Evolutionary conservation across 805 yeast species (phyloP).

Genomic region (Ogataea wickerhamii): DNA sequence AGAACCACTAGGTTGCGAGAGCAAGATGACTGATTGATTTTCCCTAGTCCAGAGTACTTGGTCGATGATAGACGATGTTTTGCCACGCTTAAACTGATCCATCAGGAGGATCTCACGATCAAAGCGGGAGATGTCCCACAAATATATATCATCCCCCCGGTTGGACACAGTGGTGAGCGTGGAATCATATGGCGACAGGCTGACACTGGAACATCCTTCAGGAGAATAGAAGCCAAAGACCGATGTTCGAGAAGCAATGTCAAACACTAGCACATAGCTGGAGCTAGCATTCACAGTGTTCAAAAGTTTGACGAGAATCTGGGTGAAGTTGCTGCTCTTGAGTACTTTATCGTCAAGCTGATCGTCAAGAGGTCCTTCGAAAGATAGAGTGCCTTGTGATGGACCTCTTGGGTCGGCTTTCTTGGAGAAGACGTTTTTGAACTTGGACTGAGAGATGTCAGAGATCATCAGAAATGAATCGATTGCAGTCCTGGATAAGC

Average conservation of each 20-base stretch:
- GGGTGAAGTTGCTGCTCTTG: constrained; percentile 21
- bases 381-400: neutral
- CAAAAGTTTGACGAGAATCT: constrained; percentile 26
- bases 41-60: constrained; percentile 52
- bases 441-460: constrained; percentile 44
- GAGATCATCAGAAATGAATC: constrained; percentile 39
- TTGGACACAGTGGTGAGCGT: constrained; percentile 49
- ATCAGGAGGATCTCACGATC: constrained; percentile 49
- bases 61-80: constrained; percentile 51
- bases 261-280: constrained; percentile 42
- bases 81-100: constrained; percentile 61
- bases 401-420: neutral
- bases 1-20: constrained; percentile 54
- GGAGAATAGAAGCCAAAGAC: constrained; percentile 51
- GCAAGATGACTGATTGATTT: constrained; percentile 44
- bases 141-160: constrained; percentile 59
- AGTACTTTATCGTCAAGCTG: constrained; percentile 12
- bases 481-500: constrained; percentile 49
- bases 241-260: constrained; percentile 39
- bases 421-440: constrained; percentile 36
- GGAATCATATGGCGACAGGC: constrained; percentile 59
- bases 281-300: constrained; percentile 30
- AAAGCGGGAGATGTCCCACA: constrained; percentile 59
- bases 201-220: constrained; percentile 56
- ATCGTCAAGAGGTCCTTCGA: neutral